These are phyloP conservation scores for Cryptococcus deneoformans DNA, from an alignment of 1,284 basidiomycete species.

Conservation along the genomic window DNA sequence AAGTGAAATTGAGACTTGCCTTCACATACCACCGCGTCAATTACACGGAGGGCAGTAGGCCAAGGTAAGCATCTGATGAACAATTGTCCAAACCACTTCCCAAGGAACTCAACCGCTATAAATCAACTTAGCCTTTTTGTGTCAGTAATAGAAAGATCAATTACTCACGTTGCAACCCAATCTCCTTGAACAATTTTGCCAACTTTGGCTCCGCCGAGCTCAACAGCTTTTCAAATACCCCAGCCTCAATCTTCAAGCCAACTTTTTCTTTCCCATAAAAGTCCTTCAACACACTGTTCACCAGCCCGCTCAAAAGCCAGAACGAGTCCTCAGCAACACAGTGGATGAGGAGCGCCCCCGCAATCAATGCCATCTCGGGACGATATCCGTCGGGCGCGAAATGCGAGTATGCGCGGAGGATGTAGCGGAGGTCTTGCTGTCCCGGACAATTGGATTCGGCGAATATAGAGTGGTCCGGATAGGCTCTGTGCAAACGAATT, in stretches of 20 bases:
- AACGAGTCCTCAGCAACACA: constrained; percentile 89
- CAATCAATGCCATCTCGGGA: constrained; percentile 63
- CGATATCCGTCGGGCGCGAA: constrained; percentile 66
- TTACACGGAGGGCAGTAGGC: constrained; percentile 71
- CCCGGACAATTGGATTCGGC: constrained; percentile 30
- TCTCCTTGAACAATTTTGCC: constrained; percentile 58
- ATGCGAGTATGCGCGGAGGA: constrained; percentile 41
- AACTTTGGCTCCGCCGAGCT: constrained; percentile 64
- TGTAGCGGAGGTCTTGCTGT: constrained; percentile 39
- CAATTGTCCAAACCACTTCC: constrained; percentile 50
- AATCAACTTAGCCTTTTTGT: neutral
- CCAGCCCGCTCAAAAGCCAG: constrained; percentile 69
- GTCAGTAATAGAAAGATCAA: neutral
- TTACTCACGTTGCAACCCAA: constrained; percentile 52
- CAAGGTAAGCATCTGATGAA: constrained; percentile 76
- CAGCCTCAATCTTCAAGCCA: constrained; percentile 76
- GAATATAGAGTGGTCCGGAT: constrained; percentile 44
- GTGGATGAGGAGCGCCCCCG: constrained; percentile 73
- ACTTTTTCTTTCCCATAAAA: constrained; percentile 71
- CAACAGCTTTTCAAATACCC: constrained; percentile 70
- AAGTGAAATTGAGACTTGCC: constrained; percentile 53
- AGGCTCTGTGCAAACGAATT: constrained; percentile 9
- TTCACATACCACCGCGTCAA: constrained; percentile 86
- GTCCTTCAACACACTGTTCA: constrained; percentile 65
- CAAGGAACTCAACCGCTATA: constrained; percentile 37